phyloP scores from a whole-genome alignment of 257 asterid species.

The Marsdenia floribunda region DNA sequence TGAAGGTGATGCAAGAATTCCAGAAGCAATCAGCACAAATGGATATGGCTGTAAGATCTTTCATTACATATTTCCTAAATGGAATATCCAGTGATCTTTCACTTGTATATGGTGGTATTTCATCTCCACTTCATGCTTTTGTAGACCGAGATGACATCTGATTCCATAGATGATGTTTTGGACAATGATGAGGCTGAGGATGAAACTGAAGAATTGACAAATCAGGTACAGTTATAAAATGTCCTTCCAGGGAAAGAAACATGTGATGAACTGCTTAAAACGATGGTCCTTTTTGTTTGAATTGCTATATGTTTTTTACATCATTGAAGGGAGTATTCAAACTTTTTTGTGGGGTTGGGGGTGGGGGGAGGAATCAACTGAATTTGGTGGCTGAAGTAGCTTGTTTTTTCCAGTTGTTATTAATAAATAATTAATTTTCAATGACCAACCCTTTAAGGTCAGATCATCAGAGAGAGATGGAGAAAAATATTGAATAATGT shows the following conservation, averaged over 20 bases:
- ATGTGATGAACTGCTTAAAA: neutral
- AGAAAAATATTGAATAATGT: neutral
- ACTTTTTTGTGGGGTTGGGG: neutral
- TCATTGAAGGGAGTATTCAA: neutral
- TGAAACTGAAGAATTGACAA: conserved; percentile 89
- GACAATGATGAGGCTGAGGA: conserved; percentile 95
- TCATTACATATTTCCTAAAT: neutral
- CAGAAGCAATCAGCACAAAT: conserved; percentile 91
- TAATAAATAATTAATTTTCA: neutral
- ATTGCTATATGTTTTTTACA: neutral
- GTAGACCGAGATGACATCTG: conserved; percentile 97
- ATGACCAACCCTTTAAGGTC: neutral
- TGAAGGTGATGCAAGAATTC: conserved; percentile 76
- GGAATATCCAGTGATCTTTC: neutral
- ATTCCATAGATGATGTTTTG: conserved; percentile 78
- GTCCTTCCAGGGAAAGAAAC: neutral
- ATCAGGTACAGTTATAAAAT: conserved; percentile 44
- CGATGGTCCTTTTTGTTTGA: neutral
- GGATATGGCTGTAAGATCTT: conserved; percentile 78
- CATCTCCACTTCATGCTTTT: conserved; percentile 8
- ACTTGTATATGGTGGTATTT: neutral
- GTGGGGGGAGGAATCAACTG: neutral
- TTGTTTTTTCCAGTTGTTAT: neutral
- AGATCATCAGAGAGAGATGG: neutral
- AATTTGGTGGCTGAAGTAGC: neutral